phyloP scores from a whole-genome alignment of 441 rosid species.

The Syzygium malaccense region DNA sequence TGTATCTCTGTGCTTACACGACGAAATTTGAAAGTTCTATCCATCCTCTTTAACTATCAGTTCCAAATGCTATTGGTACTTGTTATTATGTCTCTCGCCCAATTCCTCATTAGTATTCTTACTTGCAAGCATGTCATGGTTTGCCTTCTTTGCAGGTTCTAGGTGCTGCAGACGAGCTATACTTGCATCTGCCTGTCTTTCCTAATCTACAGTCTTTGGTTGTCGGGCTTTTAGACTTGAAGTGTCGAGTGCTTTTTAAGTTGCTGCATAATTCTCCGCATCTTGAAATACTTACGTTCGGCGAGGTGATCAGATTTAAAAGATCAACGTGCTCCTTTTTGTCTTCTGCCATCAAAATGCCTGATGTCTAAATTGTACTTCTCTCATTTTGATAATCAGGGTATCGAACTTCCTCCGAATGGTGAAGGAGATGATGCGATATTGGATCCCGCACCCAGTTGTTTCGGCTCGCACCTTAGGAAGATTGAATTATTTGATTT shows the following conservation, averaged over 20 bases:
- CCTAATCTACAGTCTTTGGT: background rate
- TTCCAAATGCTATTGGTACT: background rate
- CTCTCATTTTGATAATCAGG: background rate
- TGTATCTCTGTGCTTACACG: background rate
- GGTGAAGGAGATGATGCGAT: background rate
- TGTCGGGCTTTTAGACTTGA: background rate
- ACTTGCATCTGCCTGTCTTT: background rate
- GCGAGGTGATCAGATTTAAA: background rate
- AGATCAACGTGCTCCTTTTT: background rate
- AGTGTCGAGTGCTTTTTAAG: background rate
- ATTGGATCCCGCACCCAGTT: background rate
- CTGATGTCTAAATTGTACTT: background rate
- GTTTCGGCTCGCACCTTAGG: background rate
- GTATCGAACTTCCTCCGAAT: background rate
- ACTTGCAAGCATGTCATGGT: background rate
- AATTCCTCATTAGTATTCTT: background rate
- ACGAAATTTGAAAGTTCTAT: background rate
- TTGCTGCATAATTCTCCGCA: background rate
- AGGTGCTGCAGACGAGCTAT: background rate
- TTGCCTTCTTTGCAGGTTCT: background rate
- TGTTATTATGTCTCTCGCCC: background rate
- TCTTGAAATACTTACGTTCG: background rate
- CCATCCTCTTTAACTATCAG: background rate
- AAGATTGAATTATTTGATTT: background rate
- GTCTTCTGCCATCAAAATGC: background rate